Conservation (phyloP, 768 basidiomycete genomes). For the Agaricus subrufescens region DNA sequence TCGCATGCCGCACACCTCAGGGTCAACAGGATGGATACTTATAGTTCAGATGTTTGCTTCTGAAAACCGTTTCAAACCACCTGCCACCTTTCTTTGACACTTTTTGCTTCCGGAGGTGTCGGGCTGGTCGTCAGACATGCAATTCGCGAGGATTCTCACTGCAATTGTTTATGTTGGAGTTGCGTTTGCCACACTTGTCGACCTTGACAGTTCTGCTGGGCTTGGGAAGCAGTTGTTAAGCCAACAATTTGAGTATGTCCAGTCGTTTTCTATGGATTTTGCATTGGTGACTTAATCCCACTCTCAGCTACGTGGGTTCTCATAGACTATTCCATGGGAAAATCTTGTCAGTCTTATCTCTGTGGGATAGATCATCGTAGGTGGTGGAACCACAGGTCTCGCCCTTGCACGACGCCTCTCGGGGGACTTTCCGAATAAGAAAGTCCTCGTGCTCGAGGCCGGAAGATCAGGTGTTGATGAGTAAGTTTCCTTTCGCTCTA, state of each 20-base stretch:
- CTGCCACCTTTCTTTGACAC: too few relatives aligned
- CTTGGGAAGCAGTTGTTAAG: slow-evolving; percentile 15
- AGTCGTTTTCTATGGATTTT: neutral
- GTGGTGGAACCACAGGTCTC: slow-evolving; percentile 33
- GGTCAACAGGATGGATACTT: too few relatives aligned
- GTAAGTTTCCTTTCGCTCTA: slow-evolving; percentile 19
- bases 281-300: neutral
- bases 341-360: neutral
- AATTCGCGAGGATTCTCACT: slow-evolving; percentile 11
- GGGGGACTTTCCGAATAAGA: slow-evolving; percentile 23
- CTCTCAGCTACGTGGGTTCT: slow-evolving; percentile 6
- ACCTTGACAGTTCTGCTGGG: slow-evolving; percentile 13
- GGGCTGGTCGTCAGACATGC: neutral
- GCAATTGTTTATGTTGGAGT: slow-evolving; percentile 10
- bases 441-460: slow-evolving; percentile 36
- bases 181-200: slow-evolving; percentile 16
- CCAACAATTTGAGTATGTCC: slow-evolving; percentile 19
- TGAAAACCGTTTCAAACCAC: too few relatives aligned
- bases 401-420: slow-evolving; percentile 32
- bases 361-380: slow-evolving; percentile 23
- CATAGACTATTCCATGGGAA: neutral
- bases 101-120: neutral
- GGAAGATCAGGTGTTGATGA: slow-evolving; percentile 41
- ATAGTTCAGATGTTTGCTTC: too few relatives aligned
- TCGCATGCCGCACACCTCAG: too few relatives aligned